Evolutionary conservation across 306 rosid species (phyloP).

Genomic region (Acacia acuminata): DNA sequence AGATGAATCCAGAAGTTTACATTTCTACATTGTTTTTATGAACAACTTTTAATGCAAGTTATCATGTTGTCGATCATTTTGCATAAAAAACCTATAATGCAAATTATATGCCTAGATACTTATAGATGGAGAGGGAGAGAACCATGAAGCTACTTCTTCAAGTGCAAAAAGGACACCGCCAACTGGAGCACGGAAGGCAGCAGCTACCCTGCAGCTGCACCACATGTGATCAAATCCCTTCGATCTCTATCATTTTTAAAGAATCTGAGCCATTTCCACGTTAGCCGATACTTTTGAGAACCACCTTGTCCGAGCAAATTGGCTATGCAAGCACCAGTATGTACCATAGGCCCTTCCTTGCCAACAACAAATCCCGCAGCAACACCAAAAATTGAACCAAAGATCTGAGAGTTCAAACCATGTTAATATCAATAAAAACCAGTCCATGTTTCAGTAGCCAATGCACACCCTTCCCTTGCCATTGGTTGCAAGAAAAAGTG

Average conservation of each 20-base stretch:
- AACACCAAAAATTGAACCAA: constrained; percentile 81
- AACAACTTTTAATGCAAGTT: too few species aligned
- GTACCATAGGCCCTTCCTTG: constrained; percentile 92
- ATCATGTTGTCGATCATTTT: neutral
- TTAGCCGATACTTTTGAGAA: constrained; percentile 61
- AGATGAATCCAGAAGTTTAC: neutral
- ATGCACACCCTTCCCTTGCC: neutral
- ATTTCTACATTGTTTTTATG: neutral
- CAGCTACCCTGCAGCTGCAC: constrained; percentile 92
- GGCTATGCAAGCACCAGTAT: constrained; percentile 84
- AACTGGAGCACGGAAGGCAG: constrained; percentile 87
- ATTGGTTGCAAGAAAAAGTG: neutral
- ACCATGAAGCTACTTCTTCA: constrained; percentile 94
- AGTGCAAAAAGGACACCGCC: constrained; percentile 93
- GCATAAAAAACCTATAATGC: neutral
- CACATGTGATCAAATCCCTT: constrained; percentile 80
- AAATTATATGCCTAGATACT: neutral
- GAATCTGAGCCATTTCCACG: constrained; percentile 78
- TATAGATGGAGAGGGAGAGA: constrained; percentile 29
- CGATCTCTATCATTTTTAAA: constrained; percentile 80
- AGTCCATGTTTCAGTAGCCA: neutral
- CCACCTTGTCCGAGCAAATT: constrained; percentile 83
- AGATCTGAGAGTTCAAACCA: constrained; percentile 52
- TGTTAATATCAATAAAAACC: neutral
- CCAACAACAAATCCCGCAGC: constrained; percentile 85